Conservation (phyloP, 176 grass and related monocot genomes). For the Hordeum vulgare region MorexV3_pseudomolecules_assembly NC_058522.1:546270905-546271404, state of each 20-base stretch:
- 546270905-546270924: conserved; percentile 18
- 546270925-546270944: background rate
- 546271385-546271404: conserved; percentile 21
- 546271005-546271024: too few relatives aligned
- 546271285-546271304: too few relatives aligned
- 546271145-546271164: background rate
- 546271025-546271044: too few relatives aligned
- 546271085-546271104: background rate
- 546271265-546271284: too few relatives aligned
- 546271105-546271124: background rate
- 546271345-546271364: background rate
- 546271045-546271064: too few relatives aligned
- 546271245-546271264: conserved; percentile 20
- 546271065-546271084: too few relatives aligned
- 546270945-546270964: too few relatives aligned
- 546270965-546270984: too few relatives aligned
- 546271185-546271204: conserved; percentile 20
- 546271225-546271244: conserved; percentile 29
- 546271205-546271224: conserved; percentile 30
- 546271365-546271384: conserved; percentile 10
- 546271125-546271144: background rate
- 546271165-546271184: background rate
- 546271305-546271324: too few relatives aligned
- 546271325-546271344: background rate
- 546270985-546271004: too few relatives aligned